phyloP scores from a whole-genome alignment of 1,284 basidiomycete genomes.

The Puccinia horiana region DNA sequence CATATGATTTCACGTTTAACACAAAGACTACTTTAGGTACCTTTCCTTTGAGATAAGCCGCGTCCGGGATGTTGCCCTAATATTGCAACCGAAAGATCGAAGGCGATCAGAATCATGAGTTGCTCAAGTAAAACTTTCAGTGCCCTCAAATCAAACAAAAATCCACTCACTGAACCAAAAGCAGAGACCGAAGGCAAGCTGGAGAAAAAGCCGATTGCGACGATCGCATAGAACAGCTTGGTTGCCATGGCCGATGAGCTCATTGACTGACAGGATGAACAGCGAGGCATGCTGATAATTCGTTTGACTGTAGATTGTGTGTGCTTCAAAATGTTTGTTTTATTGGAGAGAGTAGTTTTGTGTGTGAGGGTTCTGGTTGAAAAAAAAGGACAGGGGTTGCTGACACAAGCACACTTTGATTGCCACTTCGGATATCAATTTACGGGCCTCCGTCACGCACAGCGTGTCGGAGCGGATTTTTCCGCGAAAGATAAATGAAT shows the following conservation, averaged over 20 bases:
- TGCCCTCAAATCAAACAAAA: not conserved
- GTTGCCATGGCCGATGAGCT: not conserved
- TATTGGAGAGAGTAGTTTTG: no score
- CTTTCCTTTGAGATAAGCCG: constrained; percentile 47
- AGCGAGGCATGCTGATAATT: not conserved
- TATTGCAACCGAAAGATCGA: not conserved
- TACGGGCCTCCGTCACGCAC: no score
- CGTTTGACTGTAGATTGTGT: not conserved
- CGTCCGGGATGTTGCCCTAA: constrained; percentile 46
- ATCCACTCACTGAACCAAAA: constrained; percentile 39
- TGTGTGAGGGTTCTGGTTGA: not conserved
- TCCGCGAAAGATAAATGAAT: no score
- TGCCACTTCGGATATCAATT: not conserved
- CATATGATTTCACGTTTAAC: not conserved
- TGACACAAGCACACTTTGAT: not conserved
- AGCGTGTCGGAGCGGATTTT: not conserved
- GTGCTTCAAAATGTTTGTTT: not conserved
- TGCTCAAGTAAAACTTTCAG: not conserved
- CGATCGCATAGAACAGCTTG: constrained; percentile 17
- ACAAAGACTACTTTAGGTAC: not conserved
- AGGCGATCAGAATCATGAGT: not conserved
- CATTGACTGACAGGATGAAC: not conserved
- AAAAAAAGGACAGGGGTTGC: not conserved
- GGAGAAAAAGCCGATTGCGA: constrained; percentile 11
- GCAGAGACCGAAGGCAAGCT: constrained; percentile 36